phyloP scores from a whole-genome alignment of 1,139 yeast species.

The Kluyveromyces sp. region DNA sequence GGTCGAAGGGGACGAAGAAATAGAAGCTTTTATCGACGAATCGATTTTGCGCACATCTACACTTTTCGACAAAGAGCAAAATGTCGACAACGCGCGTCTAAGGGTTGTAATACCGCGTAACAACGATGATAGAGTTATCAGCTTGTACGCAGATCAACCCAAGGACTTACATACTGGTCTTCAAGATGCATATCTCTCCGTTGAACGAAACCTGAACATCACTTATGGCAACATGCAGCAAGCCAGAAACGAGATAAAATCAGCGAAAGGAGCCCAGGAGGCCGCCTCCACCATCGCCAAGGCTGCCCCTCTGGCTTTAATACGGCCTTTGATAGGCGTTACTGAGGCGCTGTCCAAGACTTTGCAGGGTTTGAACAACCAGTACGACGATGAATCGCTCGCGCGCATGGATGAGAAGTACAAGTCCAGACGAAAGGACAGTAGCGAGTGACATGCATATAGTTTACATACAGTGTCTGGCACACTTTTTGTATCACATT shows the following conservation, averaged over 20 bases:
- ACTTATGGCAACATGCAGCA: slow-evolving; percentile 60
- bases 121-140: slow-evolving; percentile 44
- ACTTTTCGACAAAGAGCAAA: slow-evolving; percentile 29
- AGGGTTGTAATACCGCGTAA: slow-evolving; percentile 26
- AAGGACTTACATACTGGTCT: slow-evolving; percentile 63
- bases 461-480: too few relatives aligned
- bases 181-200: slow-evolving; percentile 59
- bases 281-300: slow-evolving; percentile 57
- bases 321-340: slow-evolving; percentile 87
- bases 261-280: slow-evolving; percentile 57
- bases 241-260: slow-evolving; percentile 54
- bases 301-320: slow-evolving; percentile 72
- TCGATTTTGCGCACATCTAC: slow-evolving; percentile 17
- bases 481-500: too few relatives aligned
- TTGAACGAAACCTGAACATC: slow-evolving; percentile 60
- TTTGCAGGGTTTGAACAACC: slow-evolving; percentile 76
- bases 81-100: slow-evolving; percentile 23
- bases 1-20: slow-evolving; percentile 14
- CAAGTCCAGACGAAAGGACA: slow-evolving; percentile 23
- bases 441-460: too few relatives aligned
- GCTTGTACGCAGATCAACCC: slow-evolving; percentile 86
- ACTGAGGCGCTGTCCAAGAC: slow-evolving; percentile 85
- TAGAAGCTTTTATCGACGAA: slow-evolving; percentile 21
- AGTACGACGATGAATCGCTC: slow-evolving; percentile 58
- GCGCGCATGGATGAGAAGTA: slow-evolving; percentile 47